Evolutionary conservation across 306 rosid species (phyloP).

Genomic region (Medicago lupulina): DNA sequence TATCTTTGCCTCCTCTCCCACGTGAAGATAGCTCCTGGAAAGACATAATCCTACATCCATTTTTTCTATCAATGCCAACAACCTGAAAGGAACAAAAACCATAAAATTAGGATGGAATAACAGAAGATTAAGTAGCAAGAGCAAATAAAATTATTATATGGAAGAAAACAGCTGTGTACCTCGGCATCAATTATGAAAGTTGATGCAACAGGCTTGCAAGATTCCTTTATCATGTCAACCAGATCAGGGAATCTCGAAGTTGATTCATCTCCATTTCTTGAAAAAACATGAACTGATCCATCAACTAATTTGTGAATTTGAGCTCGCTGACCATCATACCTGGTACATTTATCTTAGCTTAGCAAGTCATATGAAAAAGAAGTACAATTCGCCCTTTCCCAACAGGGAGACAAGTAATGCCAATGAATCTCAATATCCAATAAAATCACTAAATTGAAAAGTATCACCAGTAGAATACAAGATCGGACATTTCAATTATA

Average conservation of each 20-base stretch:
- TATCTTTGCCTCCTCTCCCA: constrained; percentile 79
- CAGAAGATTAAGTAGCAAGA: constrained; percentile 16
- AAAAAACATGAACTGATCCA: constrained; percentile 74
- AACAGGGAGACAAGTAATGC: constrained; percentile 32
- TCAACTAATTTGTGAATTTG: constrained; percentile 85
- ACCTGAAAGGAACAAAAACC: constrained; percentile 60
- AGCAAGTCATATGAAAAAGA: constrained; percentile 30
- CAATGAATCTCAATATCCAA: constrained; percentile 32
- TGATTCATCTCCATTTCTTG: constrained; percentile 91
- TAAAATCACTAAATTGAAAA: background rate
- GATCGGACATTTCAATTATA: constrained; percentile 14
- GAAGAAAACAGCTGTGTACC: constrained; percentile 48
- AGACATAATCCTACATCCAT: constrained; percentile 70
- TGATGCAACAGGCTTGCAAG: constrained; percentile 67
- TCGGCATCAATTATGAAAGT: constrained; percentile 85
- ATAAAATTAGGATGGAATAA: constrained; percentile 29
- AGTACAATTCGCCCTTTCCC: constrained; percentile 3
- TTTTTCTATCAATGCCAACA: constrained; percentile 86
- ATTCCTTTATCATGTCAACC: constrained; percentile 62
- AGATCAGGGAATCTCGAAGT: constrained; percentile 89
- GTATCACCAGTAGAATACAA: constrained; percentile 3
- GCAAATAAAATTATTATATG: constrained; percentile 23
- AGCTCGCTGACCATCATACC: constrained; percentile 98
- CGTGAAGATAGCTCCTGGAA: constrained; percentile 94
- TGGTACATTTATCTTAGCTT: constrained; percentile 42